Evolutionary conservation across 73 alveolate species (phyloP).

Genomic region (Tetrahymena borealis): DNA sequence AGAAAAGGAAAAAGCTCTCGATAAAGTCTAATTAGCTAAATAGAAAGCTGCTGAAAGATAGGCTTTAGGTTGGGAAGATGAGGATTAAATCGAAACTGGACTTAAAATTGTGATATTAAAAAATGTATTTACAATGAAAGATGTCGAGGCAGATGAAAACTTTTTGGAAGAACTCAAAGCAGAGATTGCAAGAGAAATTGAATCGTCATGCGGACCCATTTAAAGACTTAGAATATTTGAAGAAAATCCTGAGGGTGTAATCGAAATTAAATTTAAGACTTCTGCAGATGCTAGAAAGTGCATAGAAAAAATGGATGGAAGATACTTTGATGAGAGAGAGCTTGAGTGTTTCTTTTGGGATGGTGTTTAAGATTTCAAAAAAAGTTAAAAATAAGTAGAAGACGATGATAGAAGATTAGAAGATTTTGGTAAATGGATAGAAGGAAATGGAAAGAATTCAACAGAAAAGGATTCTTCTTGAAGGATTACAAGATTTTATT

Average conservation of each 20-base stretch:
- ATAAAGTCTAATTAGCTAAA: constrained; percentile 38
- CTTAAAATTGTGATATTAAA: constrained; percentile 62
- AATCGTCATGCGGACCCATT: constrained; percentile 49
- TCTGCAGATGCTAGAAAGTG: constrained; percentile 67
- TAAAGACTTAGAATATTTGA: constrained; percentile 50
- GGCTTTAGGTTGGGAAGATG: constrained; percentile 58
- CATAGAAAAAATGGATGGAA: constrained; percentile 47
- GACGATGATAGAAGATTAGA: constrained; percentile 56
- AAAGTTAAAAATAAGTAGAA: constrained; percentile 43
- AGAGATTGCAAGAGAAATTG: constrained; percentile 44
- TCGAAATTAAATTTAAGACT: constrained; percentile 48
- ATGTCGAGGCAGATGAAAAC: constrained; percentile 11
- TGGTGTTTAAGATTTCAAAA: constrained; percentile 69
- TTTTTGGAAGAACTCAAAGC: constrained; percentile 29
- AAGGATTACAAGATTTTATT: neutral
- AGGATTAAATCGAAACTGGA: constrained; percentile 55
- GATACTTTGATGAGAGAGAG: constrained; percentile 46
- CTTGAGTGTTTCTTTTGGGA: constrained; percentile 65
- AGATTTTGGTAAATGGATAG: constrained; percentile 74
- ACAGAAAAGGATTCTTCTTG: neutral
- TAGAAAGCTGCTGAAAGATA: constrained; percentile 34
- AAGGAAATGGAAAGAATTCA: constrained; percentile 3
- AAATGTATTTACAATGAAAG: constrained; percentile 51
- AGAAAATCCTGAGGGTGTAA: constrained; percentile 63
- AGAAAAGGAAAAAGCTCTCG: constrained; percentile 47